phyloP scores from a whole-genome alignment of 1,284 basidiomycete species.

The Heliocybe sulcata region DNA sequence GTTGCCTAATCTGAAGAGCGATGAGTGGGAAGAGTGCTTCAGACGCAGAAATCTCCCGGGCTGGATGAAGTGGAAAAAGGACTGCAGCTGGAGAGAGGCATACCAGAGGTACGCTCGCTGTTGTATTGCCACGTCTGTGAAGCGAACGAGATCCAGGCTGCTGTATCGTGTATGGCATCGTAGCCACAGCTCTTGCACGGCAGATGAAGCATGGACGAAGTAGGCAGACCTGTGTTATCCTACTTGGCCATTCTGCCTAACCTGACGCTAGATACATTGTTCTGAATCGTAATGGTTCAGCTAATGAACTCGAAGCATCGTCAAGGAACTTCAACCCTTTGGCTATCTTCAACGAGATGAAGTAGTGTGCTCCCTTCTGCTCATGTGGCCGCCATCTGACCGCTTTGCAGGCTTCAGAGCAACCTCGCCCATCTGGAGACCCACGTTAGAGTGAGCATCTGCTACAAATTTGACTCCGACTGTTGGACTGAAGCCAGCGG shows the following conservation, averaged over 20 bases:
- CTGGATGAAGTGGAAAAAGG: conserved; percentile 63
- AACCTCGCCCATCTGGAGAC: conserved; percentile 59
- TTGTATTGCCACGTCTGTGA: background rate
- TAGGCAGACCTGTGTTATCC: conserved; percentile 21
- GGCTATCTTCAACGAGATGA: conserved; percentile 64
- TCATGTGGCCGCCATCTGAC: conserved; percentile 4
- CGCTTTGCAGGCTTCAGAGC: conserved; percentile 43
- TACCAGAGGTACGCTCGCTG: conserved; percentile 24
- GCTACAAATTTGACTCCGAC: background rate
- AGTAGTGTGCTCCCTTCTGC: conserved; percentile 31
- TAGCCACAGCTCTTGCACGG: conserved; percentile 56
- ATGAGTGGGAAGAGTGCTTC: conserved; percentile 69
- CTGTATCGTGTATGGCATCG: conserved; percentile 62
- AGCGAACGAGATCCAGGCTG: conserved; percentile 28
- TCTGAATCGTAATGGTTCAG: conserved; percentile 65
- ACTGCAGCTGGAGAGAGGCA: conserved; percentile 48
- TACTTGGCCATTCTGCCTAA: background rate
- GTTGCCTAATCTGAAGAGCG: conserved; percentile 52
- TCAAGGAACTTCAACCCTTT: conserved; percentile 63
- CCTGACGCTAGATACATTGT: conserved; percentile 50
- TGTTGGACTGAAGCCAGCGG: conserved; percentile 3
- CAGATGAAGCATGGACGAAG: conserved; percentile 78
- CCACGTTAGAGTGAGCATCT: conserved; percentile 44
- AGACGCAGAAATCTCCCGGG: conserved; percentile 61
- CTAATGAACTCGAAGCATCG: conserved; percentile 58